Evolutionary conservation across 768 basidiomycete species (phyloP), one percentile per base, ranked within the genome.

Genomic region (Rhizopogon vinicolor): DNA sequence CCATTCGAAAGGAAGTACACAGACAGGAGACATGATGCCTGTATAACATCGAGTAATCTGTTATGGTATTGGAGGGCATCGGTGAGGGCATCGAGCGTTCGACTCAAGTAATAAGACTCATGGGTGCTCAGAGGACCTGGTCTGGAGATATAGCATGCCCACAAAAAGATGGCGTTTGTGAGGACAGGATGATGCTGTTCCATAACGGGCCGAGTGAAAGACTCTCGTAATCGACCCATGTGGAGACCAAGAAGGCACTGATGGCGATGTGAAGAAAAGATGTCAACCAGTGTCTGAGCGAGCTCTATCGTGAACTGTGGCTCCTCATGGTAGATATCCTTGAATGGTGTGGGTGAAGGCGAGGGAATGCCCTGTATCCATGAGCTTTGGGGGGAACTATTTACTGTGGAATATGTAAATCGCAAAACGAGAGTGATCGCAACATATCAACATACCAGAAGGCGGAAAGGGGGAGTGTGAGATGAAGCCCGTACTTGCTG

Each of bases 101-200:
- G 80, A 9, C 71, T 73, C 54, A 92, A 82, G 63, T 89, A 92
- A 58, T 84, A 81, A 14, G 81, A 77, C 69, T 92, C 89, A 63
- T 90, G 85, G 51, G 84, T 81, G 61, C 81, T 81, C 12, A 91
- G 74, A 5, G 82, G 78, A 40, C 83, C 85, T 7, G 88, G 84
- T 19, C 87, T 78, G 9, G 90, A 89, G 41, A 91, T 78, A 65
- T 86, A 89, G 67, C 89, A 91, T 2, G 88, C 86, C 86, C 89
- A 91, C 7, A 91, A 80, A 65, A 85, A 92, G 63, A 91, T 85
- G 58, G 89, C 79, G 64, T 91, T 89, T 77, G 91, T 82, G 13
- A 93, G 78, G 52, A 79, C 82, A 8, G 90, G 85, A 63, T 92
- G 90, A 18, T 83, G 83, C 53, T 87, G 87, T 55, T 88, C 83